phyloP scores from a whole-genome alignment of 345 rosid genomes.

The Passiflora organensis region DNA sequence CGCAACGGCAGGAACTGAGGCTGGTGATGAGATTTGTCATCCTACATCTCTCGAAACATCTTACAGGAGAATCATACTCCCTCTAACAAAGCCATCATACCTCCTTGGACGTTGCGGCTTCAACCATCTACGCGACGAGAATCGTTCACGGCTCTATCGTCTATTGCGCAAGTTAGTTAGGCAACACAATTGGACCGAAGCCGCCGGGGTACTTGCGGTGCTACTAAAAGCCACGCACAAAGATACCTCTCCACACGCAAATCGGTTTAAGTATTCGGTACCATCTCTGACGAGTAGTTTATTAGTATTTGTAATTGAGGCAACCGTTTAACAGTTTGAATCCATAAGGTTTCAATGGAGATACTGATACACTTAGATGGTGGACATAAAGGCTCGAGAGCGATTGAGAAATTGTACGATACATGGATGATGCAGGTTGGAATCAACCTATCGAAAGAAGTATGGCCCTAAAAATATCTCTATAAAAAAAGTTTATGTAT shows the following conservation, averaged over 20 bases:
- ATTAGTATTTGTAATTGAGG: too few relatives aligned
- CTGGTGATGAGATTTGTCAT: too few relatives aligned
- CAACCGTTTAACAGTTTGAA: too few relatives aligned
- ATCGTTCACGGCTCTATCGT: slow-evolving; percentile 30
- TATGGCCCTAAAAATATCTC: slow-evolving; percentile 6
- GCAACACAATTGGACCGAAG: slow-evolving; percentile 55
- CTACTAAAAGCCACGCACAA: slow-evolving; percentile 49
- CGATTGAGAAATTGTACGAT: slow-evolving; percentile 47
- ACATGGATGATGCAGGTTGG: slow-evolving; percentile 68
- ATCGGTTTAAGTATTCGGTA: slow-evolving; percentile 70
- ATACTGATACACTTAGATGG: slow-evolving; percentile 40
- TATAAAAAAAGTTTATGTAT: too few relatives aligned
- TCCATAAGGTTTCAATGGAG: slow-evolving; percentile 66
- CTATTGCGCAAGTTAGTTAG: slow-evolving; percentile 47
- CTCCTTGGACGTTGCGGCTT: slow-evolving; percentile 29
- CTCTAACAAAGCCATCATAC: slow-evolving; percentile 50
- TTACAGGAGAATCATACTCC: slow-evolving; percentile 30
- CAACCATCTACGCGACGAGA: slow-evolving; percentile 30
- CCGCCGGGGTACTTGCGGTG: slow-evolving; percentile 56
- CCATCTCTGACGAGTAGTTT: too few relatives aligned
- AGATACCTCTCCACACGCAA: slow-evolving; percentile 33
- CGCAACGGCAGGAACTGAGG: too few relatives aligned
- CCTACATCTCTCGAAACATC: too few relatives aligned
- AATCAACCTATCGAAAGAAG: slow-evolving; percentile 38
- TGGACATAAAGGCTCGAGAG: slow-evolving; percentile 17